Evolutionary conservation across 768 basidiomycete species (phyloP), one percentile per base, ranked within the genome.

Genomic region (Suillus occidentalis): DNA sequence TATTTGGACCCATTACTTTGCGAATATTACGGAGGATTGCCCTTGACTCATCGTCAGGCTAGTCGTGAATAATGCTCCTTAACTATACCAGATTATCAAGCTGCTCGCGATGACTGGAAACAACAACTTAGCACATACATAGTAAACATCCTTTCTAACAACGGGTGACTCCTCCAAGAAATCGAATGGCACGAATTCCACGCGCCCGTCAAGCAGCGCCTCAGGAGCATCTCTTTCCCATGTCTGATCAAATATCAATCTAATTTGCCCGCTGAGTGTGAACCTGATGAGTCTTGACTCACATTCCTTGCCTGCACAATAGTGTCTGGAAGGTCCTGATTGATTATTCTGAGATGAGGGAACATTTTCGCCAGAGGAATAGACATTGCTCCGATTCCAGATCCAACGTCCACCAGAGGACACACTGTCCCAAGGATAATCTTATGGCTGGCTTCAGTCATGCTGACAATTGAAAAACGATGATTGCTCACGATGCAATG

Each of bases 41-140:
- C n/a, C 70, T 43, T 39, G 73, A 73, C 37, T 78, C 76, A 0
- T 69, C 70, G 25, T 78, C 72, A 7, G 77, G 75, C 80, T 77
- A 80, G 65, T 80, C 73, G 47, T 78, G 79, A 28, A 75, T 68
- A 42, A 76, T 72, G 55, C 69, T 69, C 25, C 73, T 70, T 39
- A 73, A 69, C 73, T 73, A 56, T 28, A 39, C 12, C 42, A 49
- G 16, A 20, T 52, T 13, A 55, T 56, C n/a, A 3, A 36, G 39
- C 1, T 4, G 8, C 52, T 47, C 13, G 18, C 5, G 20, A 40
- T 9, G 22, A 31, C 39, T n/a, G 39, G 25, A 37, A 53, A 57
- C 1, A 53, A 57, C 1, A 36, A 49, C 20, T 37, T n/a, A 8
- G n/a, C n/a, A n/a, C 55, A n/a, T 25, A 75, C 73, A 45, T 73